phyloP scores from a whole-genome alignment of 164 flowering plant species.

The Buxus sempervirens region DNA sequence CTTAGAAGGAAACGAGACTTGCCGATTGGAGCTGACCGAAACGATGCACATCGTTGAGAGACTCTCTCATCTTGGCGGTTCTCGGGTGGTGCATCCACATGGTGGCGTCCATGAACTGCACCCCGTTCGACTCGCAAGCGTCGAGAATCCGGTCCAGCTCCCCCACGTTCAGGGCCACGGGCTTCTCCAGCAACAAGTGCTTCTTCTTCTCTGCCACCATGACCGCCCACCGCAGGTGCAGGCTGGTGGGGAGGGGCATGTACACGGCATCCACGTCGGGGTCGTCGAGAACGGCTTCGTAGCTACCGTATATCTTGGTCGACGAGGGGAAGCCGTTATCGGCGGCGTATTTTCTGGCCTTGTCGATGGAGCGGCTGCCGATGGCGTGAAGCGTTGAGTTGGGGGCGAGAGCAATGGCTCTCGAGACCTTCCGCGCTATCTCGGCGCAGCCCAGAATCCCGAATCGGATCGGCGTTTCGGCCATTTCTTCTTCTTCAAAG shows the following conservation, averaged over 20 bases:
- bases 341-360: conserved; percentile 45
- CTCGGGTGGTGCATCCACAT: conserved; percentile 84
- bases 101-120: conserved; percentile 79
- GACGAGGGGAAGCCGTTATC: conserved; percentile 44
- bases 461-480: conserved; percentile 34
- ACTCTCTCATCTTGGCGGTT: conserved; percentile 52
- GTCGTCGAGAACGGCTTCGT: conserved; percentile 61
- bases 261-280: conserved; percentile 64
- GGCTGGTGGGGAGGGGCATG: conserved; percentile 60
- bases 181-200: conserved; percentile 72
- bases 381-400: conserved; percentile 44
- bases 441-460: conserved; percentile 64
- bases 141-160: conserved; percentile 49
- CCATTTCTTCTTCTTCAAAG: conserved; percentile 17
- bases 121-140: conserved; percentile 57
- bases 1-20: conserved; percentile 1
- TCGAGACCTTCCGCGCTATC: conserved; percentile 53
- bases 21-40: conserved; percentile 59
- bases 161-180: conserved; percentile 47
- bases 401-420: conserved; percentile 55
- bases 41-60: conserved; percentile 32
- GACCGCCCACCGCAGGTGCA: conserved; percentile 58
- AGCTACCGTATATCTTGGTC: conserved; percentile 53
- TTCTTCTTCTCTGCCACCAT: conserved; percentile 55
- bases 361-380: conserved; percentile 65